Conservation (phyloP, 202 grass and related monocot genomes). For the Carex sylvatica region DNA sequence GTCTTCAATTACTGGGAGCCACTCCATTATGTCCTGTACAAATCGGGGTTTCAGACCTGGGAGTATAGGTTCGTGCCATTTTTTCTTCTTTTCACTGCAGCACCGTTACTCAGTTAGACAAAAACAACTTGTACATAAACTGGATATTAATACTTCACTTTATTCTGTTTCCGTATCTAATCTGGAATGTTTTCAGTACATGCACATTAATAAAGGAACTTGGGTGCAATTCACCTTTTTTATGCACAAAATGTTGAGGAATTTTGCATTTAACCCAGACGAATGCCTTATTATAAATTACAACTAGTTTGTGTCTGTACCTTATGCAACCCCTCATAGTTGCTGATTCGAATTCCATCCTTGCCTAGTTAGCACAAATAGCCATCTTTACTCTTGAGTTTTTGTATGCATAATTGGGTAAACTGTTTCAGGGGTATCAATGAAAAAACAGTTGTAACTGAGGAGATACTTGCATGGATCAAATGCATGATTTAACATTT, state of each 20-base stretch:
- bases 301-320: neutral
- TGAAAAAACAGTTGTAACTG: neutral
- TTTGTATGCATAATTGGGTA: neutral
- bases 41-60: constrained; percentile 97
- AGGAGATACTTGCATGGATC: neutral
- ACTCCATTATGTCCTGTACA: constrained; percentile 92
- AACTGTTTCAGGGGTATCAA: neutral
- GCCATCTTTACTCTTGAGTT: neutral
- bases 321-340: neutral
- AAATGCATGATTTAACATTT: neutral
- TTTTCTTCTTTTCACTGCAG: neutral
- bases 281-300: constrained; percentile 1
- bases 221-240: neutral
- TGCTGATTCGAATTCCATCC: neutral
- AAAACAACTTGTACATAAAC: neutral
- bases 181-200: neutral
- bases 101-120: neutral
- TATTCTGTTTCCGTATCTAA: neutral
- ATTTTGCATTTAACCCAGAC: neutral
- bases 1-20: constrained; percentile 99
- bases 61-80: constrained; percentile 67
- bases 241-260: neutral
- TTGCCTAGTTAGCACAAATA: neutral
- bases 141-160: neutral
- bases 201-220: neutral